Percentiles rank a stretch among this genome's conserved stretches.
Conservation (phyloP, 2,329 filamentous ascomycete species). For the Scolecobasidium constrictum region DNA sequence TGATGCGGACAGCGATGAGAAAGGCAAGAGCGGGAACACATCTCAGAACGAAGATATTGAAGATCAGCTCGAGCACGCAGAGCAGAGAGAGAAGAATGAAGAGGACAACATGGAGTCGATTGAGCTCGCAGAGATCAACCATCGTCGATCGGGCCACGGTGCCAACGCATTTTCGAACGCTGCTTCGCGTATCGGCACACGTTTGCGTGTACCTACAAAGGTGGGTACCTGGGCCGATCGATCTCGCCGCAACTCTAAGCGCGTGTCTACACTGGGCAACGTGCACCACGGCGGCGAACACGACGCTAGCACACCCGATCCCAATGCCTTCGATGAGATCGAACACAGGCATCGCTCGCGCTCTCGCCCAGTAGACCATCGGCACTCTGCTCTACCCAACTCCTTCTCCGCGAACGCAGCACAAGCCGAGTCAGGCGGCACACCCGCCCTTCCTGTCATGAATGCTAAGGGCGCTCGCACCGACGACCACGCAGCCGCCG, state of each 20-base stretch:
- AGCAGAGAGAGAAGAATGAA: conserved; percentile 24
- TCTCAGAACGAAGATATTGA: conserved; percentile 28
- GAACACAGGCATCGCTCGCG: background rate
- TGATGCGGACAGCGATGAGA: conserved; percentile 39
- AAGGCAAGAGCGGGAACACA: conserved; percentile 18
- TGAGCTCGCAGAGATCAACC: conserved; percentile 18
- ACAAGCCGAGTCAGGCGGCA: background rate
- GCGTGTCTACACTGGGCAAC: no score
- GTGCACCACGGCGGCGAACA: background rate
- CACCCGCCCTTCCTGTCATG: background rate
- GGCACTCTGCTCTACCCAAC: background rate
- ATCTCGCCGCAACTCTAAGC: conserved; percentile 2
- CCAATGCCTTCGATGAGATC: conserved; percentile 8
- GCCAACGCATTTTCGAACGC: background rate
- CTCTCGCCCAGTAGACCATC: background rate
- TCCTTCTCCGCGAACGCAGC: background rate
- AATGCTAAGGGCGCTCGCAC: conserved; percentile 35
- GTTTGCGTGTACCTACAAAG: background rate
- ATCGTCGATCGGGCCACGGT: background rate
- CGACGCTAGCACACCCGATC: conserved; percentile 11
- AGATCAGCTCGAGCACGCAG: conserved; percentile 31
- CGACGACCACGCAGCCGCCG: conserved; percentile 18
- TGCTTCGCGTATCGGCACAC: background rate
- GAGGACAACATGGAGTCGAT: conserved; percentile 29
- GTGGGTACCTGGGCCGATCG: conserved; percentile 5